phyloP scores from a whole-genome alignment of 495 filamentous ascomycete genomes.

The Lineolata rhizophorae region DNA sequence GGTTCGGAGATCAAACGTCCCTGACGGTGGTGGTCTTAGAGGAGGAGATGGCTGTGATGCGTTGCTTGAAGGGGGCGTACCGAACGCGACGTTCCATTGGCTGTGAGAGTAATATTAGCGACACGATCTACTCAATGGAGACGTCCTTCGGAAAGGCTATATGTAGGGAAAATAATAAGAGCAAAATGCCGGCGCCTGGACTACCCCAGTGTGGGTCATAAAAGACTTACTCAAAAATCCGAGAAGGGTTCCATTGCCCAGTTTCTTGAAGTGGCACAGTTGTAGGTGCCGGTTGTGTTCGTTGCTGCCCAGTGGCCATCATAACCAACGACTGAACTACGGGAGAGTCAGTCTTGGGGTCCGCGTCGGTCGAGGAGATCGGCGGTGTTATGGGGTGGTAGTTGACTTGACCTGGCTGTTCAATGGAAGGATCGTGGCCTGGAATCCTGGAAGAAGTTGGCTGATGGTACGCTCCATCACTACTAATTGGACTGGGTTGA shows the following conservation, averaged over 20 bases:
- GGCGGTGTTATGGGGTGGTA: constrained; percentile 73
- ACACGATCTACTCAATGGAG: background rate
- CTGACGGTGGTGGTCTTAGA: constrained; percentile 18
- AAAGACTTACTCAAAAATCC: constrained; percentile 72
- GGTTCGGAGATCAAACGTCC: constrained; percentile 9
- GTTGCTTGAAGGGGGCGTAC: constrained; percentile 25
- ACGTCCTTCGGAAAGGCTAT: too few relatives aligned
- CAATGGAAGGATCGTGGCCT: constrained; percentile 12
- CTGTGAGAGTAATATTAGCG: constrained; percentile 22
- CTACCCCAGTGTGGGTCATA: background rate
- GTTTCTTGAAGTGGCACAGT: constrained; percentile 41
- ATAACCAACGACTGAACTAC: constrained; percentile 50
- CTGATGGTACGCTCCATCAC: constrained; percentile 9
- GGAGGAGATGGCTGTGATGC: constrained; percentile 15
- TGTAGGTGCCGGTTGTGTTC: constrained; percentile 24
- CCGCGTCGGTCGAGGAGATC: constrained; percentile 51
- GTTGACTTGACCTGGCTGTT: constrained; percentile 44
- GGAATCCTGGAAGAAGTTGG: too few relatives aligned
- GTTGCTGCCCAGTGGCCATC: constrained; percentile 35
- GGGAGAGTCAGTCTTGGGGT: constrained; percentile 62
- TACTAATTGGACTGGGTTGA: constrained; percentile 14
- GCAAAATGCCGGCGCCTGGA: too few relatives aligned
- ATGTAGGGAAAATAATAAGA: too few relatives aligned
- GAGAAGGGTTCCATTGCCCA: constrained; percentile 70
- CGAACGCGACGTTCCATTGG: constrained; percentile 85